Evolutionary conservation across 2,329 filamentous ascomycete species (phyloP).

Genomic region (Sporothrix luriei): DNA sequence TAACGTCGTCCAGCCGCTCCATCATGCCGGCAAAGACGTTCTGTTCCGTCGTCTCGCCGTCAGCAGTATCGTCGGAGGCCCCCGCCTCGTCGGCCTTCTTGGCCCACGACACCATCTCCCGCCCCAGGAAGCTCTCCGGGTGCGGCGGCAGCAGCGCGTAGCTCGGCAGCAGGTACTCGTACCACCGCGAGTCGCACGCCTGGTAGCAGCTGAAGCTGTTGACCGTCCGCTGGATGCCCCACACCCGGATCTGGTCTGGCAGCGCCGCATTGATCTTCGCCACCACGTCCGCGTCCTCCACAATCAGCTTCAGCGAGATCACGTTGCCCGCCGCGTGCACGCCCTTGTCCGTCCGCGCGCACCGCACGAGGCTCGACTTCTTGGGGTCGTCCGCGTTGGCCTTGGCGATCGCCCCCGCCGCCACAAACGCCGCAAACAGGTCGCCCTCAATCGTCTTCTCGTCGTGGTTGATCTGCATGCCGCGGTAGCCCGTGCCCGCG

Average conservation of each 20-base stretch:
- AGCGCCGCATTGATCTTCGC: constrained; percentile 87
- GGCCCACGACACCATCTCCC: constrained; percentile 76
- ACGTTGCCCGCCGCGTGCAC: constrained; percentile 96
- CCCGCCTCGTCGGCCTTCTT: constrained; percentile 56
- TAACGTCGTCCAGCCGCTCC: constrained; percentile 73
- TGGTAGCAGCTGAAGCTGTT: constrained; percentile 95
- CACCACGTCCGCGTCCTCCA: constrained; percentile 85
- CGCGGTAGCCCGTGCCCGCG: constrained; percentile 93
- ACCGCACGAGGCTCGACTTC: constrained; percentile 91
- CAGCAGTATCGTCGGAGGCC: constrained; percentile 40
- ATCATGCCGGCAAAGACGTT: constrained; percentile 67
- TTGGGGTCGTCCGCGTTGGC: constrained; percentile 95
- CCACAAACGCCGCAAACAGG: constrained; percentile 87
- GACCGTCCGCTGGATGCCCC: constrained; percentile 88
- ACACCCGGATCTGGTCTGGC: constrained; percentile 86
- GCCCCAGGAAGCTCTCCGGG: constrained; percentile 80
- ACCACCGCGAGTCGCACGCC: constrained; percentile 91
- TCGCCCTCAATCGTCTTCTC: constrained; percentile 97
- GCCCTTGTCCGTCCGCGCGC: constrained; percentile 94
- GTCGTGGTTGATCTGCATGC: constrained; percentile 84
- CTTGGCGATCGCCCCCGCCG: constrained; percentile 91
- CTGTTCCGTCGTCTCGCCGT: constrained; percentile 51
- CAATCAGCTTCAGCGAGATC: constrained; percentile 91
- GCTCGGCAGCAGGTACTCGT: constrained; percentile 94
- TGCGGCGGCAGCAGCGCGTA: constrained; percentile 92